These are phyloP conservation scores for Plectranthus barbatus DNA, from an alignment of 257 asterid species.

Conservation along the genomic window DNA sequence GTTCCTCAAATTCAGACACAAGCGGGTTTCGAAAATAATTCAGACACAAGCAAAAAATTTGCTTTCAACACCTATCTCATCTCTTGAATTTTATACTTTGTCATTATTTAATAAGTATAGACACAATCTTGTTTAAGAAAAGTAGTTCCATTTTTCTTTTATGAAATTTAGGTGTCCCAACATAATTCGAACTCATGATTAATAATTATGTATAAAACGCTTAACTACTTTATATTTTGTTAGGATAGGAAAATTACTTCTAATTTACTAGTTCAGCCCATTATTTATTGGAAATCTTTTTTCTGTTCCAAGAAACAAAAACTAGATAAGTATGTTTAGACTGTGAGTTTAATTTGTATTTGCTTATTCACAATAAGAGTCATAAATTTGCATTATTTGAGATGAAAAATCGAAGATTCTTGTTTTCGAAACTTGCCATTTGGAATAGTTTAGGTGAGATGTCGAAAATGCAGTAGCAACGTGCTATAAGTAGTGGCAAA, in stretches of 20 bases:
- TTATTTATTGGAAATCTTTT: neutral
- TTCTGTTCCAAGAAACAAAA: neutral
- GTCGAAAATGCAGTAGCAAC: constrained; percentile 29
- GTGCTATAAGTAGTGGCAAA: constrained; percentile 24
- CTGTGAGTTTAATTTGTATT: neutral
- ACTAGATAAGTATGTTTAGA: neutral
- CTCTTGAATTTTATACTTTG: neutral
- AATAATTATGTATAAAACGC: no score
- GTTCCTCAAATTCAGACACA: constrained; percentile 24
- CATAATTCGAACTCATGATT: no score
- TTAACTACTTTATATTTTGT: no score
- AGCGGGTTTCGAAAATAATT: constrained; percentile 22
- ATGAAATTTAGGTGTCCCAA: no score
- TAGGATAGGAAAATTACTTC: no score
- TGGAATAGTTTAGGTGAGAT: constrained; percentile 28
- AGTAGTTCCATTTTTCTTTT: no score
- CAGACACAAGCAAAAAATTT: constrained; percentile 28
- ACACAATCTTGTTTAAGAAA: no score
- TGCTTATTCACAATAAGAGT: neutral
- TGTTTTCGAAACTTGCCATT: constrained; percentile 15
- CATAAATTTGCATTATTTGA: neutral
- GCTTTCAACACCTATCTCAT: constrained; percentile 12
- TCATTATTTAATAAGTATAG: neutral
- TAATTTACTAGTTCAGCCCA: no score
- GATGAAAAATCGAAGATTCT: constrained; percentile 2